Evolutionary conservation across 2,329 filamentous ascomycete species (phyloP), one percentile per base, ranked within the genome.

Genomic region (Alternaria solani): DNA sequence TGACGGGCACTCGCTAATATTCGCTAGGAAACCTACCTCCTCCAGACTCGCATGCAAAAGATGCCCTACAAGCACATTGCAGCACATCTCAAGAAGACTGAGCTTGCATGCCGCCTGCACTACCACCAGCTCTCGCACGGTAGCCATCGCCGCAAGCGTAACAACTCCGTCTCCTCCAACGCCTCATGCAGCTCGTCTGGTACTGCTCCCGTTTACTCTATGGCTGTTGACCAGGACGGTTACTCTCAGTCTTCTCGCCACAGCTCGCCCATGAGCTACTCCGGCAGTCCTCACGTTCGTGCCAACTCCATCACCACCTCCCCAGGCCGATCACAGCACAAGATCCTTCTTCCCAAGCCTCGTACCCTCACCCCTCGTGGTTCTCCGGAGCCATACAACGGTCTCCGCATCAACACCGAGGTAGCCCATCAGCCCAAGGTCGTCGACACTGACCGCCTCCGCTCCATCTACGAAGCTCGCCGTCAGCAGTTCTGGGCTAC

Each of bases 61-160:
- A 93, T 94, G 88, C 92, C 92, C 0, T 95, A 95, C 81, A 95
- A 94, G 84, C 91, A 94, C 77, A 95, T 95, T 75, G 92, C 92
- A 59, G 87, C 89, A 60, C 90, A 94, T 71, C 82, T 95, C 68
- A 92, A 93, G 81, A 96, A 95, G 84, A 95, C 92, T 0, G 92
- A 95, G 81, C 84, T 95, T 61, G 92, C 92, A 48, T 96, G 92
- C 81, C 91, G 92, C 64, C 86, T 96, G 64, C 92, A 95, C 80
- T 94, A 92, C 76, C 92, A 96, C 74, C 92, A 95, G 75, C 86
- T 95, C 64, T 93, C 90, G 65, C 91, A 93, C 76, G 91, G 91
- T 59, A 92, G 87, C 82, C 92, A 91, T 81, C 89, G 91, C 71
- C 90, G 91, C 76, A 92, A 92, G 84, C 87, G 91, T 61, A 89